Conservation (phyloP, 2,329 filamentous ascomycete genomes). For the Penicillium sp. region DNA sequence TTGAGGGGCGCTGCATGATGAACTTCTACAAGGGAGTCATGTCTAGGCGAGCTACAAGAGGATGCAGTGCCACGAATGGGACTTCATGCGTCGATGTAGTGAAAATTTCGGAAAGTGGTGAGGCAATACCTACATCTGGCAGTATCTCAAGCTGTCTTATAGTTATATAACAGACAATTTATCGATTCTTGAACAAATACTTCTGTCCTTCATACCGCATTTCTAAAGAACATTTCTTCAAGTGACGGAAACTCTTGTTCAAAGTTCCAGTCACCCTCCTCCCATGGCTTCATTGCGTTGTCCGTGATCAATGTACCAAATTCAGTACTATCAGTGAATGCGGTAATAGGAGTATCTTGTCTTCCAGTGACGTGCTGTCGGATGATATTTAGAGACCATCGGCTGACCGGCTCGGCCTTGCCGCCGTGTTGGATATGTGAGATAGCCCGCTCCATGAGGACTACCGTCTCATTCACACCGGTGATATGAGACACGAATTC, state of each 20-base stretch:
- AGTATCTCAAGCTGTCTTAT: no score
- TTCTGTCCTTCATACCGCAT: slow-evolving; percentile 1
- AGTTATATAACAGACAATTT: no score
- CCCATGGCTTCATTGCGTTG: slow-evolving; percentile 2
- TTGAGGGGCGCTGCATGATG: no score
- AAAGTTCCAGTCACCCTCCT: slow-evolving; percentile 3
- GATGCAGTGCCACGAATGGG: no score
- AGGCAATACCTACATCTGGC: no score
- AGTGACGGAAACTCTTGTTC: slow-evolving; percentile 16
- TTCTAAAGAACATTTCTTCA: slow-evolving; percentile 17
- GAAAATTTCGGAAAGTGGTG: no score
- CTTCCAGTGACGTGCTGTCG: slow-evolving; percentile 8
- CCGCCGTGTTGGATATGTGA: slow-evolving; percentile 17
- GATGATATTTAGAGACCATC: slow-evolving; percentile 16
- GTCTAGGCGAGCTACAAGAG: no score
- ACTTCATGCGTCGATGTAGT: no score
- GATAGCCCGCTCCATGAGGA: slow-evolving; percentile 10
- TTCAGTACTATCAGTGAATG: not conserved
- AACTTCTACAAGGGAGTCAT: no score
- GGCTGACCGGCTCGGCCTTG: slow-evolving; percentile 15
- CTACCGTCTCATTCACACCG: not conserved
- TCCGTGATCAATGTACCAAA: not conserved
- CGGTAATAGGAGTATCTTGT: not conserved
- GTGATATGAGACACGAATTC: slow-evolving; percentile 8
- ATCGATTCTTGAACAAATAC: no score